phyloP scores from a whole-genome alignment of 176 grass and related monocot genomes.

The Tillandsia fasciculata region DNA sequence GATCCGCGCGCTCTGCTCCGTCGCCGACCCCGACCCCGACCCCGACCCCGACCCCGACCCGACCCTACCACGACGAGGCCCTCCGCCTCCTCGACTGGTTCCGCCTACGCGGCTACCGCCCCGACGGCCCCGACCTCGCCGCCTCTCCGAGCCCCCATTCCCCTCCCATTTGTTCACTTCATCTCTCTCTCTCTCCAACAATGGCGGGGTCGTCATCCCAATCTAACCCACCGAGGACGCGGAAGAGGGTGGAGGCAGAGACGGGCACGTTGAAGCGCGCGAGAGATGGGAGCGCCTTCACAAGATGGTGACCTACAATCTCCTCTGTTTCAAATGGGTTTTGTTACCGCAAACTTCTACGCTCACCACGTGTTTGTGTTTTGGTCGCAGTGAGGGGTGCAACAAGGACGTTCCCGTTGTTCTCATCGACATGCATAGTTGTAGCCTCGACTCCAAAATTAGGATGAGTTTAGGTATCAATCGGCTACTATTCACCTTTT shows the following conservation, averaged over 20 bases:
- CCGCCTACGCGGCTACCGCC: no score
- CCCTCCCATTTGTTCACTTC: background rate
- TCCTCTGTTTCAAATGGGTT: background rate
- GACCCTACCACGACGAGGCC: no score
- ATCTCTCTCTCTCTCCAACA: background rate
- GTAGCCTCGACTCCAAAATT: constrained; percentile 84
- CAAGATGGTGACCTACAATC: constrained; percentile 33
- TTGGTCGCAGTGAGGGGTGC: constrained; percentile 58
- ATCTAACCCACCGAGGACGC: constrained; percentile 29
- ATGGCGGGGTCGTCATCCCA: constrained; percentile 43
- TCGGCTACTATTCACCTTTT: background rate
- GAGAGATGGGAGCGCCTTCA: constrained; percentile 83
- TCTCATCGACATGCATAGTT: constrained; percentile 88
- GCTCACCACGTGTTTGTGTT: constrained; percentile 6
- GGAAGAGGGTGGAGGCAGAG: constrained; percentile 75
- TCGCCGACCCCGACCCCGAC: no score
- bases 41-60: no score
- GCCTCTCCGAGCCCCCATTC: no score
- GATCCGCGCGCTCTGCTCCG: no score
- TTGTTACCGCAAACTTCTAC: background rate
- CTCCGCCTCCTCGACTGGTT: no score
- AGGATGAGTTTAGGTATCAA: constrained; percentile 43
- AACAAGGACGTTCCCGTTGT: constrained; percentile 75
- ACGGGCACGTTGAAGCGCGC: constrained; percentile 55
- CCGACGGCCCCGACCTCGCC: no score